phyloP scores from a whole-genome alignment of 768 basidiomycete genomes.

The Suillus subaureus region DNA sequence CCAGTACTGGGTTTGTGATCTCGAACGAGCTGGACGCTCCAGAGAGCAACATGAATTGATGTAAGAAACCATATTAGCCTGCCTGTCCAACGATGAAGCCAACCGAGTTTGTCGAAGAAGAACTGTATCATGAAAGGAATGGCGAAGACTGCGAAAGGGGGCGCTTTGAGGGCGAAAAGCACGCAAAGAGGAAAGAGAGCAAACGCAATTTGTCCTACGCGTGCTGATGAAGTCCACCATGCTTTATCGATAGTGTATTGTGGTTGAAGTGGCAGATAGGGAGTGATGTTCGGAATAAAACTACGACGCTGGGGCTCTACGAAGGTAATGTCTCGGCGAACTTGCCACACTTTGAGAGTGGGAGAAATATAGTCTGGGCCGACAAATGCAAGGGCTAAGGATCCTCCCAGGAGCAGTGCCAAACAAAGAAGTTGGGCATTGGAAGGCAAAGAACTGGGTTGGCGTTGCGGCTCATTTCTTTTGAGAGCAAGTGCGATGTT shows the following conservation, averaged over 20 bases:
- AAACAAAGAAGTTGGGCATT: slow-evolving; percentile 64
- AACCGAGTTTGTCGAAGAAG: slow-evolving; percentile 75
- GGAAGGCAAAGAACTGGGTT: slow-evolving; percentile 55
- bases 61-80: slow-evolving; percentile 69
- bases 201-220: slow-evolving; percentile 72
- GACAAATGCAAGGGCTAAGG: slow-evolving; percentile 51
- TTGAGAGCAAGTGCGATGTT: slow-evolving; percentile 37
- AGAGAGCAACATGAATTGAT: slow-evolving; percentile 60
- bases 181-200: slow-evolving; percentile 71
- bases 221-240: slow-evolving; percentile 70
- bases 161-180: slow-evolving; percentile 68
- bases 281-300: slow-evolving; percentile 30
- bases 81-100: slow-evolving; percentile 73
- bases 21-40: slow-evolving; percentile 65
- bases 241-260: slow-evolving; percentile 66
- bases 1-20: slow-evolving; percentile 49
- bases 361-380: slow-evolving; percentile 74
- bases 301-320: slow-evolving; percentile 21
- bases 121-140: slow-evolving; percentile 60
- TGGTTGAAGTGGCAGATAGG: slow-evolving; percentile 43
- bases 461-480: slow-evolving; percentile 38
- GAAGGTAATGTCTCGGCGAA: slow-evolving; percentile 22
- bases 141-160: slow-evolving; percentile 74
- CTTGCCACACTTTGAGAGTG: slow-evolving; percentile 45
- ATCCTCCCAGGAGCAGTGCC: slow-evolving; percentile 42